Conservation (phyloP, 768 basidiomycete genomes). For the Mycena kentingensis region DNA sequence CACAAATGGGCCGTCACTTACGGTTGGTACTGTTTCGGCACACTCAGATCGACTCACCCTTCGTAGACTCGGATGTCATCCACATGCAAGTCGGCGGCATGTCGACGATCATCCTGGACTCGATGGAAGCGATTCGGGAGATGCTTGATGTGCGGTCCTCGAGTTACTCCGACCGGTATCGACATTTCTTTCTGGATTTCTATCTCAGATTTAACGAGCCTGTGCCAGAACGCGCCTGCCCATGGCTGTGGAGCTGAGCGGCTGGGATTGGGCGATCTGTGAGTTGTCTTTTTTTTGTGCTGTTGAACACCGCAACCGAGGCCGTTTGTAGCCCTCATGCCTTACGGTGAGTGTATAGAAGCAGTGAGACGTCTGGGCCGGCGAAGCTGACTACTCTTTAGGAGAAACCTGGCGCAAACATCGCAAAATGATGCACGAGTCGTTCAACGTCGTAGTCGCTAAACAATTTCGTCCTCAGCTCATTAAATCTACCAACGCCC, state of each 20-base stretch:
- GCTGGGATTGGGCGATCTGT: constrained; percentile 21
- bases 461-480: constrained; percentile 25
- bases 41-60: neutral
- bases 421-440: constrained; percentile 27
- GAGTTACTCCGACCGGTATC: constrained; percentile 38
- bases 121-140: constrained; percentile 33
- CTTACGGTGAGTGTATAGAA: constrained; percentile 18
- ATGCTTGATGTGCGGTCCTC: constrained; percentile 37
- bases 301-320: neutral
- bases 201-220: neutral
- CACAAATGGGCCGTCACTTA: too few species aligned
- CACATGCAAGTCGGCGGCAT: constrained; percentile 29
- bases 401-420: constrained; percentile 25
- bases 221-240: constrained; percentile 8
- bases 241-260: constrained; percentile 21
- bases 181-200: neutral
- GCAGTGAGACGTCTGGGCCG: neutral
- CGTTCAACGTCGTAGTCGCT: constrained; percentile 23
- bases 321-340: constrained; percentile 14
- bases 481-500: constrained; percentile 24
- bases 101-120: constrained; percentile 34
- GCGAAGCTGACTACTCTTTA: neutral
- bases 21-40: too few species aligned
- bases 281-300: neutral
- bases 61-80: constrained; percentile 28